Percentiles rank a stretch among this genome's conserved stretches.
phyloP scores from a whole-genome alignment of 192 early-diverging fungal species.

The Coemansia guatemalensis region DNA sequence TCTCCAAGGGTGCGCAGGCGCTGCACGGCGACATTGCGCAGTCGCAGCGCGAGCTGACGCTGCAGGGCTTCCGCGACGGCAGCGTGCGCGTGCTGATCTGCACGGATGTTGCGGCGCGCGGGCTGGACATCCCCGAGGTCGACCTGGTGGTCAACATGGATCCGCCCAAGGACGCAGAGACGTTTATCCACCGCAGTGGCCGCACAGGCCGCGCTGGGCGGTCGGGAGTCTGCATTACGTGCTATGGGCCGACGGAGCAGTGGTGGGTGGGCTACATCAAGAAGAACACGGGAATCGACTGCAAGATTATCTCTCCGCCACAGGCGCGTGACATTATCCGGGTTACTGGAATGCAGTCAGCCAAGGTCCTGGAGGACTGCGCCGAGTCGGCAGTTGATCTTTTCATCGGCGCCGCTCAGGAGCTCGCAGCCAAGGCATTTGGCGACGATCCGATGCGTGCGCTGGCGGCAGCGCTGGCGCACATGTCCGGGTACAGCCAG shows the following conservation, averaged over 20 bases:
- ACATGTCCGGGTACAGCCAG: slow-evolving; percentile 80
- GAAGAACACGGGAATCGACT: slow-evolving; percentile 74
- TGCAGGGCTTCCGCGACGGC: slow-evolving; percentile 92
- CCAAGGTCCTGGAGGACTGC: slow-evolving; percentile 68
- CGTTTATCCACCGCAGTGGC: slow-evolving; percentile 94
- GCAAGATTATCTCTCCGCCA: slow-evolving; percentile 78
- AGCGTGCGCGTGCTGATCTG: slow-evolving; percentile 88
- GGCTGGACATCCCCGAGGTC: slow-evolving; percentile 94
- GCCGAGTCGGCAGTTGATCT: slow-evolving; percentile 73
- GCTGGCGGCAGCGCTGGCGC: slow-evolving; percentile 82
- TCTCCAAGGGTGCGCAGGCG: slow-evolving; percentile 84
- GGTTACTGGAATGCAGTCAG: slow-evolving; percentile 72
- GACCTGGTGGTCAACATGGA: slow-evolving; percentile 97
- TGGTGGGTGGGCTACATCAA: slow-evolving; percentile 79
- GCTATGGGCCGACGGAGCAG: slow-evolving; percentile 86
- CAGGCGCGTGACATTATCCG: slow-evolving; percentile 88
- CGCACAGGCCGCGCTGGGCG: slow-evolving; percentile 92
- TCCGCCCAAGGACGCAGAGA: slow-evolving; percentile 90
- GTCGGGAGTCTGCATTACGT: slow-evolving; percentile 87
- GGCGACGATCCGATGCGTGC: slow-evolving; percentile 74
- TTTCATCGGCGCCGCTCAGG: slow-evolving; percentile 73
- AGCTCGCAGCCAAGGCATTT: slow-evolving; percentile 66
- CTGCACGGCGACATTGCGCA: slow-evolving; percentile 87
- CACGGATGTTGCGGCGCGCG: slow-evolving; percentile 94
- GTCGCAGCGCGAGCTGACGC: slow-evolving; percentile 86